Evolutionary conservation across 2,329 filamentous ascomycete genomes (phyloP), one percentile per base, ranked within the genome.

Genomic region (Fusarium praegraminearum): DNA sequence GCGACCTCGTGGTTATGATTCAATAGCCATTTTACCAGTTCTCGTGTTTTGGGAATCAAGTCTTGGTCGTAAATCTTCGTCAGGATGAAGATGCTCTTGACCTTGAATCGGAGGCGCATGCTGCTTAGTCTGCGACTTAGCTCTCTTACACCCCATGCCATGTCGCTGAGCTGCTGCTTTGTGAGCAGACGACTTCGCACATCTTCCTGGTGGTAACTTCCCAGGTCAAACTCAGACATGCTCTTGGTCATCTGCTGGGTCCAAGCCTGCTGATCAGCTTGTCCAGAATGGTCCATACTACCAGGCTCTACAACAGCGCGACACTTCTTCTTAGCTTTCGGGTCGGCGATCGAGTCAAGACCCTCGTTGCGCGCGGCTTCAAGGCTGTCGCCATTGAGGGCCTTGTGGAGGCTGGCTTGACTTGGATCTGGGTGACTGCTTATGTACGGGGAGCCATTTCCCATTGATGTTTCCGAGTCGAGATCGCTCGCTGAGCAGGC

Each of bases 61-160:
- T 90, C 89, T 70, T 91, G 87, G 77, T 99, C 96, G 77, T 97
- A 91, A n/a, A 91, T 91, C 79, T 99, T 99, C 43, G 93, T 97
- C 50, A 99, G 83, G 33, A 99, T 82, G 75, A 98, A 97, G 32
- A 99, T 90, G 58, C 88, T 91, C 77, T 89, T 89, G 70, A 97
- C 93, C 55, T 91, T 90, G 70, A 97, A 89, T 78, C 91, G 92
- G 67, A 99, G 84, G 61, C 91, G 89, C 78, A 98, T 90, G 79
- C 90, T 94, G 53, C 93, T 92, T 62, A 98, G 82, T 64, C 93
- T 91, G 76, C 97, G 92, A 32, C 93, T 95, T 62, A 99, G 83
- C 80, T 98, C 93, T 49, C 96, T 87, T 61, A 98, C 96, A 28
- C 95, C 94, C 89, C 95, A 94, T 0, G 95, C 94, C 95, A 99